Evolutionary conservation across 2,329 filamentous ascomycete species (phyloP), one percentile per base, ranked within the genome.

Genomic region (Cladosporium sp.): DNA sequence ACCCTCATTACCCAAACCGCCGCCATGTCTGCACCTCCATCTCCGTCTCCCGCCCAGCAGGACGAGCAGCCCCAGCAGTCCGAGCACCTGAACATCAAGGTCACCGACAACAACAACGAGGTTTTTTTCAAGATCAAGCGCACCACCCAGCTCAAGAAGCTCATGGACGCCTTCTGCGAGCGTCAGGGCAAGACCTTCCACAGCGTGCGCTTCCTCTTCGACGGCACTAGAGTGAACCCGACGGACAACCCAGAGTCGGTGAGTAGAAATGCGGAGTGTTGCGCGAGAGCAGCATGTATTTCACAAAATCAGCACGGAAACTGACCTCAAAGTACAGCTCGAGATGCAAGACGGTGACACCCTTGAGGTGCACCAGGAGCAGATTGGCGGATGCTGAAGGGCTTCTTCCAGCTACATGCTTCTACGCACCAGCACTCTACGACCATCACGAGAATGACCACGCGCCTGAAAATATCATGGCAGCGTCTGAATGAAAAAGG

Each of bases 61-160:
- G 73, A 75, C 62, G 68, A 69, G 46, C 73, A 74, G 49, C 56
- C 54, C 6, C 66, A 75, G 19, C 73, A 75, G 50, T 75, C 75
- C 25, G 92, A 97, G 73, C 93, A 98, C 71, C 78, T 98, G 4
- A 98, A 98, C 74, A 97, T 98, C 75, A 98, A 98, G 70, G 93
- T 98, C 12, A 97, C 93, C 0, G 93, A 98, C 63, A 96, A 95
- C 75, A 96, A 96, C 76, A 98, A 98, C 69, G 93, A 98, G 69
- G 92, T 98, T 62, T 98, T 97, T 72, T 98, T 98, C 78, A 98
- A 98, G 78, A 98, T 98, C 76, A 98, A 98, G 84, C 83, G 91
- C 32, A 90, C 86, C 18, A 98, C 93, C 1, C 88, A 90, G 69
- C 81, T 98, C 1, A 93, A 95, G 74, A 98, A 98, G 77, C 78